Base-by-base conservation (phyloP, 1,284 basidiomycete genomes). In the Tylopilus orsonianus region DNA sequence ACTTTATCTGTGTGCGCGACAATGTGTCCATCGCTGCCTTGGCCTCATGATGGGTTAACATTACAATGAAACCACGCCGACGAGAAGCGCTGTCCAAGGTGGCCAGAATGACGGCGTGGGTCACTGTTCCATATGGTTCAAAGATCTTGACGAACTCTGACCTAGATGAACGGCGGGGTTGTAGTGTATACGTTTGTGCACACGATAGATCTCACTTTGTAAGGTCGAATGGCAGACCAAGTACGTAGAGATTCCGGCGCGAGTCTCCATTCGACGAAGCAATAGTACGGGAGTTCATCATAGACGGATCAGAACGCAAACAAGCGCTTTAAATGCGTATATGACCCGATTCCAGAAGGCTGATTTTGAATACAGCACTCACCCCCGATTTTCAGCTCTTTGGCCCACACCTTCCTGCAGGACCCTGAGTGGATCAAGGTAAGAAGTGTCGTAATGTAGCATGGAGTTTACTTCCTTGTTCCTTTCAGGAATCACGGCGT, bases 11-110 rank as follows among this genome's bases (percentile, higher is more conserved):
- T 26, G 78, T 82, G 39, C 85, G 79, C 27, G 83, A 84, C 36
- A 90, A 62, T 5, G 71, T 69, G 18, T 75, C 69, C 79, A 90
- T 87, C 0, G 83, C 87, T 20, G 62, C 57, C 56, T 73, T 81
- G 1, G 87, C 87, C 61, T 88, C 83, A 43, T 77, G 75, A 55
- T 89, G 79, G 19, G 70, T 71, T 23, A 79, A 79, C 87, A 90
- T 89, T 22, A 90, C 87, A 27, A 90, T 72, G 61, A 90, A 90
- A 2, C 87, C 87, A 40, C 87, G 83, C 41, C 87, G 78, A 44
- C 87, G 80, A 32, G 87, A 90, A 38, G 86, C 83, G 54, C 85
- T 87, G 58, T 90, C 87, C 32, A 88, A 79, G 2, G 87, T 90
- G 6, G 87, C 87, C 20, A 90, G 73, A 42, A 90, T 86, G 22